phyloP scores from a whole-genome alignment of 2,329 filamentous ascomycete genomes.

The Fusarium bulbicola region DNA sequence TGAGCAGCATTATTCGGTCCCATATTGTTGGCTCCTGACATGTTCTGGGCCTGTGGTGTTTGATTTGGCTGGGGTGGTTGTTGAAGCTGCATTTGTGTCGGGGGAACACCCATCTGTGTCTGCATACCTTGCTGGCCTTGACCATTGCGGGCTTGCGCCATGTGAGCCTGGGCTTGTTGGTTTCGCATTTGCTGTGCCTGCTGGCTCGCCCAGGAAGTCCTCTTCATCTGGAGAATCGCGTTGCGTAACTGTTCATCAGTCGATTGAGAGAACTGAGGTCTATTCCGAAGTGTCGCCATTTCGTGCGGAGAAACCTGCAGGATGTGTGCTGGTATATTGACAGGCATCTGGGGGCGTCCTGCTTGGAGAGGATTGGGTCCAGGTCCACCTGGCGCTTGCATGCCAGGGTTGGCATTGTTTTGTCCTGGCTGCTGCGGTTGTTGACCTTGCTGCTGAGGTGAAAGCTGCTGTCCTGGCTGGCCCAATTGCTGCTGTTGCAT shows the following conservation, averaged over 20 bases:
- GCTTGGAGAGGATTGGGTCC: slow-evolving; percentile 43
- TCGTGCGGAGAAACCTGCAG: slow-evolving; percentile 49
- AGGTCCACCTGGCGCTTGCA: slow-evolving; percentile 34
- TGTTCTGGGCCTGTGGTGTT: slow-evolving; percentile 50
- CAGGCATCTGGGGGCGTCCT: slow-evolving; percentile 37
- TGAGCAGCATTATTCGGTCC: slow-evolving; percentile 50
- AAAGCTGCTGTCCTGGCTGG: slow-evolving; percentile 22
- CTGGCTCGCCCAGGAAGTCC: slow-evolving; percentile 43
- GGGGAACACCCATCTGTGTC: slow-evolving; percentile 55
- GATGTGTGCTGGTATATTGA: slow-evolving; percentile 44
- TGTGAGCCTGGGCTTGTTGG: slow-evolving; percentile 46
- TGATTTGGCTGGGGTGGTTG: slow-evolving; percentile 57
- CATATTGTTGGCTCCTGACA: slow-evolving; percentile 54
- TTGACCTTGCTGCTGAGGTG: slow-evolving; percentile 29
- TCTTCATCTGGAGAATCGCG: slow-evolving; percentile 48
- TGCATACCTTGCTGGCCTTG: slow-evolving; percentile 45
- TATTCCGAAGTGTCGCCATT: slow-evolving; percentile 45
- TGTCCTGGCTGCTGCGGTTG: slow-evolving; percentile 43
- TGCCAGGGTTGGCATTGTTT: slow-evolving; percentile 39
- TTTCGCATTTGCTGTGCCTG: slow-evolving; percentile 44
- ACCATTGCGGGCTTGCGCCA: slow-evolving; percentile 46
- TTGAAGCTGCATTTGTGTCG: slow-evolving; percentile 63
- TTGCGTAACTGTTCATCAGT: slow-evolving; percentile 48
- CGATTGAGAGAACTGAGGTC: slow-evolving; percentile 40
- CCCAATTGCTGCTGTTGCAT: slow-evolving; percentile 37